Evolutionary conservation across 345 rosid species (phyloP).

Genomic region (Xanthoceras sorbifolium): DNA sequence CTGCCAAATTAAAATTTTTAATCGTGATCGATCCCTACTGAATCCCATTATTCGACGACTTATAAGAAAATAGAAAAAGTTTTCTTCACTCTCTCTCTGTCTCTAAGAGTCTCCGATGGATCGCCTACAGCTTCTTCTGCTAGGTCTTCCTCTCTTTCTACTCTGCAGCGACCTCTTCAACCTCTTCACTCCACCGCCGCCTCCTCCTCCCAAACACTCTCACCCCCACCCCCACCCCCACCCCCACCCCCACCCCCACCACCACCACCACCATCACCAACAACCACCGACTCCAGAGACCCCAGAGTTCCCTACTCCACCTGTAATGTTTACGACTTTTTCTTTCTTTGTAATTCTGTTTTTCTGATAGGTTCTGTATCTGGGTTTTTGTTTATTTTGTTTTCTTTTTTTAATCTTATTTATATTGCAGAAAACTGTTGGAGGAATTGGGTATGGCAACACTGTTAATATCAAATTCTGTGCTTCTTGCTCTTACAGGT

Average conservation of each 20-base stretch:
- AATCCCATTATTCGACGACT: too few relatives aligned
- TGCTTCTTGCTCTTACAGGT: constrained; percentile 87
- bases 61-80: constrained; percentile 23
- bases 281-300: constrained; percentile 41
- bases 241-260: constrained; percentile 38
- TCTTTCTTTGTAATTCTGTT: not conserved
- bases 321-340: not conserved
- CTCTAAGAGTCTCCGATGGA: constrained; percentile 44
- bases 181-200: constrained; percentile 77
- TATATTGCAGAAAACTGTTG: constrained; percentile 46
- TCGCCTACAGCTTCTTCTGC: constrained; percentile 48
- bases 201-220: constrained; percentile 41
- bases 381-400: not conserved
- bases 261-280: constrained; percentile 36
- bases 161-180: constrained; percentile 60
- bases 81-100: not conserved
- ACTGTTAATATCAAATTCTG: constrained; percentile 76
- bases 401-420: not conserved
- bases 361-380: not conserved
- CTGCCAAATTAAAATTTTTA: too few relatives aligned
- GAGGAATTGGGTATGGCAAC: constrained; percentile 62
- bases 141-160: constrained; percentile 67
- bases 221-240: constrained; percentile 42
- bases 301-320: constrained; percentile 50
- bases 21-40: too few relatives aligned